Conservation (phyloP, 1,284 basidiomycete species). For the Wallemia hederae region DNA sequence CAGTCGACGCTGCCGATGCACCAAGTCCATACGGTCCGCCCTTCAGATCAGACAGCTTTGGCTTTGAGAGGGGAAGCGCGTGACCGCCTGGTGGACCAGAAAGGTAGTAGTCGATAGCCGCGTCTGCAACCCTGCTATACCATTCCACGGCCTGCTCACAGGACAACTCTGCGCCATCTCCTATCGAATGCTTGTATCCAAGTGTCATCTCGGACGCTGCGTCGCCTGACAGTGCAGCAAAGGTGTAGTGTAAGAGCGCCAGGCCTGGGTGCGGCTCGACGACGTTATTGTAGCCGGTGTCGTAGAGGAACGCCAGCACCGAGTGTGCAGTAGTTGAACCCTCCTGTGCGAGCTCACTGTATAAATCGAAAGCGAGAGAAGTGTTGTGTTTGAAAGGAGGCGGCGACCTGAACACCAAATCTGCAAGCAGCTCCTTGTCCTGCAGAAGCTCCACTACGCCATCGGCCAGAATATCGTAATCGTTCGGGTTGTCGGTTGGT, state of each 20-base stretch:
- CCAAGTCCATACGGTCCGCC: conserved; percentile 83
- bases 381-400: conserved; percentile 18
- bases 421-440: conserved; percentile 1
- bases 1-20: conserved; percentile 55
- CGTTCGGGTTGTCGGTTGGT: not conserved
- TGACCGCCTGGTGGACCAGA: conserved; percentile 72
- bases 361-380: conserved; percentile 28
- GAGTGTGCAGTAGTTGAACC: conserved; percentile 60
- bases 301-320: conserved; percentile 54
- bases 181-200: conserved; percentile 81
- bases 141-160: conserved; percentile 52
- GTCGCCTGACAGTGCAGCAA: conserved; percentile 62
- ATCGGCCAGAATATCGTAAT: not conserved
- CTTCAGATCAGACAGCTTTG: conserved; percentile 57
- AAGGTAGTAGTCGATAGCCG: conserved; percentile 40
- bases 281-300: conserved; percentile 45
- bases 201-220: conserved; percentile 70
- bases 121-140: conserved; percentile 61
- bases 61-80: conserved; percentile 50
- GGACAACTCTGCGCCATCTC: conserved; percentile 64
- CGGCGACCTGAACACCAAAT: conserved; percentile 1
- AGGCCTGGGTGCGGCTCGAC: conserved; percentile 20
- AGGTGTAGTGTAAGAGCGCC: conserved; percentile 73
- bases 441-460: conserved; percentile 6
- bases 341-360: conserved; percentile 28